phyloP scores from a whole-genome alignment of 2,329 filamentous ascomycete species.

The Monosporascus sp. region DNA sequence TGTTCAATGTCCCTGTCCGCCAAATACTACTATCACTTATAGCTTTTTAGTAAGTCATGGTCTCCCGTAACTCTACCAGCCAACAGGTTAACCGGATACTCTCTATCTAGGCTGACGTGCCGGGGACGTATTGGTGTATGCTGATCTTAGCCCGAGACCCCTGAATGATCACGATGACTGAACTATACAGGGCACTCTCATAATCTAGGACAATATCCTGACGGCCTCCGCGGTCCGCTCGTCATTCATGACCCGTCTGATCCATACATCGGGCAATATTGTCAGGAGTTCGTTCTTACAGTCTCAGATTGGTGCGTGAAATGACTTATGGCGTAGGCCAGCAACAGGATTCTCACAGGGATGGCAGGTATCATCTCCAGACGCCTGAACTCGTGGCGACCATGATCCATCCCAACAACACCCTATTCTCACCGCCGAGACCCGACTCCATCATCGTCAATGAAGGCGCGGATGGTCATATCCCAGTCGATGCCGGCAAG shows the following conservation, averaged over 20 bases:
- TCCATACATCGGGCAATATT: slow-evolving; percentile 47
- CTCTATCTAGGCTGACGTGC: slow-evolving; percentile 30
- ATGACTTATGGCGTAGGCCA: slow-evolving; percentile 32
- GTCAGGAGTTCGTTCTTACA: slow-evolving; percentile 55
- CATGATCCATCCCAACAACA: slow-evolving; percentile 38
- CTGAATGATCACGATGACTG: background rate
- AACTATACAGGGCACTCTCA: slow-evolving; percentile 52
- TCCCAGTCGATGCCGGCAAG: slow-evolving; percentile 35
- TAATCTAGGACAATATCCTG: slow-evolving; percentile 58
- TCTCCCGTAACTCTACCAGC: background rate
- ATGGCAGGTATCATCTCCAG: slow-evolving; percentile 36
- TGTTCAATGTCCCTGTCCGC: slow-evolving; percentile 52
- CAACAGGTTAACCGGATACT: background rate
- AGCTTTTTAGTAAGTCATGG: slow-evolving; percentile 43
- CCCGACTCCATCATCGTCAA: slow-evolving; percentile 38
- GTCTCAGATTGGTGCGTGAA: slow-evolving; percentile 47
- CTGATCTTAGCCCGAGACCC: slow-evolving; percentile 3
- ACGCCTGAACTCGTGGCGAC: slow-evolving; percentile 30
- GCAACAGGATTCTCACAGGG: slow-evolving; percentile 30
- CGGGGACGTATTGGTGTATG: slow-evolving; percentile 45
- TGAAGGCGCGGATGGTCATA: slow-evolving; percentile 32
- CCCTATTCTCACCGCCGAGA: slow-evolving; percentile 33
- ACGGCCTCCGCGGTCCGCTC: slow-evolving; percentile 58
- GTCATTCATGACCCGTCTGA: slow-evolving; percentile 54
- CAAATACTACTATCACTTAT: slow-evolving; percentile 50